phyloP scores from a whole-genome alignment of 371 early-diverging fungal species.

The Mucor mucedo region DNA sequence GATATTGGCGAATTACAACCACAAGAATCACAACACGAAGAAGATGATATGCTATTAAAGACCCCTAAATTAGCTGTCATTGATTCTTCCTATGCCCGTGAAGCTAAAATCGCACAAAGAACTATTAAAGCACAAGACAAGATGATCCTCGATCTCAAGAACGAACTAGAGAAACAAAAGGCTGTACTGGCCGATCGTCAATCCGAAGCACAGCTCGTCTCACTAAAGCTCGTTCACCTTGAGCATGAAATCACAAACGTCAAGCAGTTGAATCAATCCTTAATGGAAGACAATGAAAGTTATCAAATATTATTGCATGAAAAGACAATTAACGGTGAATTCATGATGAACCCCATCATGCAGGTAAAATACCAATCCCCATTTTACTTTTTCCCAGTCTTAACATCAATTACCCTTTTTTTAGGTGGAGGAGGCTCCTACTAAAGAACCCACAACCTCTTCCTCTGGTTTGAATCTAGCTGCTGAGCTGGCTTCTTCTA shows the following conservation, averaged over 20 bases:
- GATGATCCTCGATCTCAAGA: slow-evolving; percentile 47
- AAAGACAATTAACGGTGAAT: slow-evolving; percentile 82
- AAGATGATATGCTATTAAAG: slow-evolving; percentile 8
- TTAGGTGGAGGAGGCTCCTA: slow-evolving; percentile 18
- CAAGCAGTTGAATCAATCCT: slow-evolving; percentile 67
- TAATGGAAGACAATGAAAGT: slow-evolving; percentile 87
- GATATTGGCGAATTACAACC: slow-evolving; percentile 31
- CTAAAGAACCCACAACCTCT: slow-evolving; percentile 32
- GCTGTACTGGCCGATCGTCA: slow-evolving; percentile 44
- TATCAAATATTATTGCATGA: slow-evolving; percentile 83
- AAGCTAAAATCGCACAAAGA: slow-evolving; percentile 56
- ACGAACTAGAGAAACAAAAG: slow-evolving; percentile 48
- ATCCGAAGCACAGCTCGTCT: slow-evolving; percentile 43
- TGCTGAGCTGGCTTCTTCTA: slow-evolving; percentile 59
- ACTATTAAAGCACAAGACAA: slow-evolving; percentile 61
- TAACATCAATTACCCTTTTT: not conserved
- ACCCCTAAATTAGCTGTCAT: slow-evolving; percentile 46
- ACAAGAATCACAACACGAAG: not conserved
- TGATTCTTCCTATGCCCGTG: slow-evolving; percentile 52
- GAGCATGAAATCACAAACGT: slow-evolving; percentile 67
- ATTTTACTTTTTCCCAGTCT: not conserved
- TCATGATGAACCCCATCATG: slow-evolving; percentile 68
- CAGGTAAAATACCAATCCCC: slow-evolving; percentile 36
- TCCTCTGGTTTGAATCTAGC: slow-evolving; percentile 54
- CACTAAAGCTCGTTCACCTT: slow-evolving; percentile 52